Base-by-base conservation (phyloP, 192 early-diverging fungal species). In the Podila minutissima region DNA sequence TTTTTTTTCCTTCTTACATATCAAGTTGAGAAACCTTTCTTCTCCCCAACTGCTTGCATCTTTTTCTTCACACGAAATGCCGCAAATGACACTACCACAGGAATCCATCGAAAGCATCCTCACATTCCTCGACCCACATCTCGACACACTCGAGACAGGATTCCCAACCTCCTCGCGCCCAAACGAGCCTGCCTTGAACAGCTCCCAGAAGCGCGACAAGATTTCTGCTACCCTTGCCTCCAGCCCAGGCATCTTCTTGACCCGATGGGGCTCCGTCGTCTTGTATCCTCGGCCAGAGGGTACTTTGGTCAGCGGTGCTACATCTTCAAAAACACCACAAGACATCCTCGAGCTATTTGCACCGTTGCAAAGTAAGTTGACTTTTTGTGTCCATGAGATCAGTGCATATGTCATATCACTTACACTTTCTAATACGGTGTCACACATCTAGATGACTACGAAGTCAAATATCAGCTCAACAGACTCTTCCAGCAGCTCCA, bases 131-230 rank as follows among this genome's bases (percentile, higher is more conserved):
- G 77, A 81, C 26, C 77, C 77, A 15, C 46, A 72, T 35, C 61
- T 81, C 24, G 66, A 61, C 29, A 73, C 71, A 3, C 77, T 81
- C 26, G 33, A 81, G 58, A 81, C 77, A 1, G 77, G 77, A 12
- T 81, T 81, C 48, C 77, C 77, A 15, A 81, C 60, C 1, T 81
- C 77, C 11, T 69, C 77, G 15, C 71, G 77, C 1, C 77, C 77
- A 19, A 81, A 81, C 29, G 71, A 69, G 8, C 70, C 77, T 3
- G 33, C 35, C 31, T 62, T 81, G 28, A 73, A 71, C 19, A 60
- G 58, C 22, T 58, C 35, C 12, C 77, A 73, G 26, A 81, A 81
- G 28, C 71, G 71, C 15, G 32, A 26, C 37, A 81, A 81, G 68
- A 81, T 81, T 17, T 66, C 58, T 19, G 33, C 59, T 0, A 73